Conservation (phyloP, 495 filamentous ascomycete genomes). For the Penicillium goetzii region DNA sequence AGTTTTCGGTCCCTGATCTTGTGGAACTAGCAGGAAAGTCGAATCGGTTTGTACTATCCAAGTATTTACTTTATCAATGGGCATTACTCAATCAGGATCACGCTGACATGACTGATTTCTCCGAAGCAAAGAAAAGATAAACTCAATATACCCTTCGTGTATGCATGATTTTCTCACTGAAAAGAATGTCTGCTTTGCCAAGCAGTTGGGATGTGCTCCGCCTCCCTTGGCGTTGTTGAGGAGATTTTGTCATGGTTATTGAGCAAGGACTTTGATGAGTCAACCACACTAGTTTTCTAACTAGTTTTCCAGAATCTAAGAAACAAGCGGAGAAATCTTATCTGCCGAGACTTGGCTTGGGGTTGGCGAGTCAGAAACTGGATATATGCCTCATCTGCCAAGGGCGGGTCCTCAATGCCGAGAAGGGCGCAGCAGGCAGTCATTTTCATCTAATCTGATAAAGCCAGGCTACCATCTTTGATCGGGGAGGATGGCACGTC, state of each 20-base stretch:
- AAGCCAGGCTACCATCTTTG: neutral
- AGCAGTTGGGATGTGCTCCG: neutral
- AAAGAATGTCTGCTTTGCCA: neutral
- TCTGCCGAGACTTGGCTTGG: neutral
- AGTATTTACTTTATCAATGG: too few species aligned
- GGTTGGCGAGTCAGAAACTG: neutral
- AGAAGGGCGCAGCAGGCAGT: slow-evolving; percentile 3
- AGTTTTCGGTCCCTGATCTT: too few species aligned
- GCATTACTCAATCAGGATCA: too few species aligned
- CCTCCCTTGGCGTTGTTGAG: neutral
- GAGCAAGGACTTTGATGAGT: neutral
- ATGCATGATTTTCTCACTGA: neutral
- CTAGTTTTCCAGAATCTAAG: neutral
- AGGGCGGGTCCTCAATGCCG: neutral
- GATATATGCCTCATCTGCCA: neutral
- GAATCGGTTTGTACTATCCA: too few species aligned
- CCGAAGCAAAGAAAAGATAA: too few species aligned
- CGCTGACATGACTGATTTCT: too few species aligned
- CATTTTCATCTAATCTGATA: neutral
- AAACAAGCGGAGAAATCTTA: neutral
- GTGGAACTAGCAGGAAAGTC: too few species aligned
- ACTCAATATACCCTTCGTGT: too few species aligned
- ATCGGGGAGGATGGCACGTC: neutral
- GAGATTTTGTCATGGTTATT: neutral
- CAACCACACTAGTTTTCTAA: neutral